phyloP scores from a whole-genome alignment of 169 alveolate genomes.

The Theileria sp. region DNA sequence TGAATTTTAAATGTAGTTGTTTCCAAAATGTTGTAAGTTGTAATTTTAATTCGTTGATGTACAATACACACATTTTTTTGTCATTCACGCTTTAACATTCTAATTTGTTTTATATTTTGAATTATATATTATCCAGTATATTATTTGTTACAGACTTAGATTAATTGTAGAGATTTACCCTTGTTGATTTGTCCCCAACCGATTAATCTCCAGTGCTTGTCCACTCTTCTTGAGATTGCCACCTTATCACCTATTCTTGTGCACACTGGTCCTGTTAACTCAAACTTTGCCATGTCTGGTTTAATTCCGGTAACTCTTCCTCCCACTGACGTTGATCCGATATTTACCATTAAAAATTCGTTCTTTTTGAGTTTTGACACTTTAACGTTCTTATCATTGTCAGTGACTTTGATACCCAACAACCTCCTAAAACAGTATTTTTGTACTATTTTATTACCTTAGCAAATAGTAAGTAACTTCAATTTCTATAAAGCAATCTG shows the following conservation, averaged over 20 bases:
- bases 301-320: slow-evolving; percentile 91
- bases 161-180: slow-evolving; percentile 77
- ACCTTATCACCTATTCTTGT: slow-evolving; percentile 93
- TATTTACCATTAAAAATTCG: slow-evolving; percentile 95
- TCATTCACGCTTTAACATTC: too few relatives aligned
- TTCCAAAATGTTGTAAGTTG: not conserved
- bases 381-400: slow-evolving; percentile 84
- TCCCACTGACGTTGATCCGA: slow-evolving; percentile 95
- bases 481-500: slow-evolving; percentile 92
- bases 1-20: not conserved
- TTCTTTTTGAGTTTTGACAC: slow-evolving; percentile 93
- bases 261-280: slow-evolving; percentile 89
- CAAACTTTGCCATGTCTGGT: slow-evolving; percentile 88
- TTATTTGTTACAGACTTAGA: not conserved
- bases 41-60: not conserved
- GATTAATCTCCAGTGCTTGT: slow-evolving; percentile 95
- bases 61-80: not conserved
- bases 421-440: slow-evolving; percentile 81
- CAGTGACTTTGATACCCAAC: slow-evolving; percentile 86
- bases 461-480: slow-evolving; percentile 83
- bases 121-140: not conserved
- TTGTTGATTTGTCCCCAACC: slow-evolving; percentile 95
- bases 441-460: slow-evolving; percentile 16
- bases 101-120: not conserved
- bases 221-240: slow-evolving; percentile 96